Evolutionary conservation across 2,329 filamentous ascomycete genomes (phyloP).

Genomic region (Calonectria crousiana): DNA sequence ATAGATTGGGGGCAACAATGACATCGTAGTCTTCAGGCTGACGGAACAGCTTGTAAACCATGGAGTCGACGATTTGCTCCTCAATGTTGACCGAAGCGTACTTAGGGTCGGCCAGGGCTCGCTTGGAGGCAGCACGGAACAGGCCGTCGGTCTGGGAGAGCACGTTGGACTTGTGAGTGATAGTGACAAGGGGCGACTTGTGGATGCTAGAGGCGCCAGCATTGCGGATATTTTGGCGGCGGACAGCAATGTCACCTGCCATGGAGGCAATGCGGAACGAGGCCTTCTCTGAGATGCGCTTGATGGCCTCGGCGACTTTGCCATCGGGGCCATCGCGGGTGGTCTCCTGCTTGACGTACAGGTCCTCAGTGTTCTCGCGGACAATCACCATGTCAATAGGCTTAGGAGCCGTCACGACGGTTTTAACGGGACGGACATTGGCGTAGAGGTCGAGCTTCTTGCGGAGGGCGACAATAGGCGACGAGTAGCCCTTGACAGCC

Average conservation of each 20-base stretch:
- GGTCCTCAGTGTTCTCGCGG: slow-evolving; percentile 97
- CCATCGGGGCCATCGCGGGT: slow-evolving; percentile 81
- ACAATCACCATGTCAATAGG: slow-evolving; percentile 98
- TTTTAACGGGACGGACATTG: slow-evolving; percentile 97
- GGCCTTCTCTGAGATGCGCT: slow-evolving; percentile 92
- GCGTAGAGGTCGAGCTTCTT: slow-evolving; percentile 96
- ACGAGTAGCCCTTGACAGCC: slow-evolving; percentile 94
- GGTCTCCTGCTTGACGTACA: slow-evolving; percentile 97
- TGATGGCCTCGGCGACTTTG: slow-evolving; percentile 96
- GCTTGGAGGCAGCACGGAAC: slow-evolving; percentile 85
- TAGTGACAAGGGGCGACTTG: slow-evolving; percentile 82
- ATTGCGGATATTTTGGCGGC: slow-evolving; percentile 84
- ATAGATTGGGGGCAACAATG: slow-evolving; percentile 96
- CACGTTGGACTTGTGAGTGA: slow-evolving; percentile 99
- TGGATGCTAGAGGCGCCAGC: slow-evolving; percentile 71
- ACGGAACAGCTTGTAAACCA: slow-evolving; percentile 99
- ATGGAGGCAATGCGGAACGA: slow-evolving; percentile 89
- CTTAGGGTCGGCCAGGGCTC: slow-evolving; percentile 74
- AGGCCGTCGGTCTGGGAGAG: slow-evolving; percentile 96
- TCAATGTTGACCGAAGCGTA: slow-evolving; percentile 80
- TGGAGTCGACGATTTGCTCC: slow-evolving; percentile 98
- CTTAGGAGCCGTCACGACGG: slow-evolving; percentile 71
- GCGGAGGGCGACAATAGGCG: slow-evolving; percentile 94
- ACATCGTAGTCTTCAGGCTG: slow-evolving; percentile 96
- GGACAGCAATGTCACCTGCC: slow-evolving; percentile 93